A percentile compares a stretch with the other conserved stretches of the same genome.
These are phyloP conservation scores for Calonectria pauciramosa DNA, from an alignment of 2,329 filamentous ascomycete genomes.

Conservation along the genomic window DNA sequence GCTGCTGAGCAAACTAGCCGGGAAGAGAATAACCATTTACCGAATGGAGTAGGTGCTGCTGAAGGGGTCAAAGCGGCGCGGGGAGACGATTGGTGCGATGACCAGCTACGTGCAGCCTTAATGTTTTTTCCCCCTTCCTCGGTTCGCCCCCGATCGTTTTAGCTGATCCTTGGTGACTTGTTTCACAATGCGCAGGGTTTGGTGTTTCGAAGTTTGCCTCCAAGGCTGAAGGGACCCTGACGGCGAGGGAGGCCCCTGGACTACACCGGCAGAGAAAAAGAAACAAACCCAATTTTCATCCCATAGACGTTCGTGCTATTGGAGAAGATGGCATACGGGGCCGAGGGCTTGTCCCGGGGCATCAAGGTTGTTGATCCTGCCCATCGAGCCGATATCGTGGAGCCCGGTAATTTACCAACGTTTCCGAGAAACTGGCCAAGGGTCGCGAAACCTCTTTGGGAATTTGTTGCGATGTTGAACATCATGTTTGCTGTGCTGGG, in stretches of 20 bases:
- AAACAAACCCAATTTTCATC: neutral
- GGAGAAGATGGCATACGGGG: neutral
- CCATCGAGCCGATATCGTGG: neutral
- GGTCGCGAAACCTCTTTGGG: neutral
- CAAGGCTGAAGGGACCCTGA: neutral
- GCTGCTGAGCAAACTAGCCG: neutral
- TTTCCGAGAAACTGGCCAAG: neutral
- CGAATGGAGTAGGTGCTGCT: neutral
- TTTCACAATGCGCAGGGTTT: neutral
- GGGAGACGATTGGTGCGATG: neutral
- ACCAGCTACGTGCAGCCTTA: neutral
- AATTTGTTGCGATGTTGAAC: slow-evolving; percentile 4
- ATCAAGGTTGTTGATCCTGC: neutral
- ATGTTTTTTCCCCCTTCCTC: neutral
- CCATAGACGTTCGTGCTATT: neutral
- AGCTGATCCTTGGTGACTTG: neutral
- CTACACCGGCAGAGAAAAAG: neutral
- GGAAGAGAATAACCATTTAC: slow-evolving; percentile 2
- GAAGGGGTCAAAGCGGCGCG: neutral
- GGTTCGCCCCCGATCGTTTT: neutral
- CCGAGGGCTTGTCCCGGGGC: neutral
- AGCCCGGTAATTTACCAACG: neutral
- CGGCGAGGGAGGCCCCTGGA: neutral
- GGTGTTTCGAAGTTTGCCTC: neutral
- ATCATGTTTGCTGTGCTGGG: neutral